Evolutionary conservation across 2,329 filamentous ascomycete species (phyloP), one percentile per base, ranked within the genome.

Genomic region (Cercospora nicotianae): DNA sequence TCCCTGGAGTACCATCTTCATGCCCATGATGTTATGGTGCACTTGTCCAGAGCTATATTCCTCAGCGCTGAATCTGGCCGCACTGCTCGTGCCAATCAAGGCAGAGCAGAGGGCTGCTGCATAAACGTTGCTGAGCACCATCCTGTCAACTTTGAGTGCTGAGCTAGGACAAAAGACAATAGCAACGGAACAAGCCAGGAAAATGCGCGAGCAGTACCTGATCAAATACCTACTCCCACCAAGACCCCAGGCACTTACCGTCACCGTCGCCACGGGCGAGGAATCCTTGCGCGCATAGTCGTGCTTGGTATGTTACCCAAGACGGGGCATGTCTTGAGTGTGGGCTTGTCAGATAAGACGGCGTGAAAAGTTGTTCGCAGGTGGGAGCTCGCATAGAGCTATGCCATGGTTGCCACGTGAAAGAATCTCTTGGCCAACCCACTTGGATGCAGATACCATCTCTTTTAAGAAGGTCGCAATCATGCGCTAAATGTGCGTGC

Each of bases 21-120:
- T 68, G 45, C 67, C 68, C 72, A 73, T 73, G 31, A 69, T 68
- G n/a, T 65, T 58, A 23, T 66, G 69, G 58, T 73, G 72, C 13
- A 71, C 72, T 39, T 63, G 66, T 16, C 70, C 69, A 60, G 71
- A 72, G 12, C 58, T 69, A 64, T 73, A 73, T 23, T 73, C 67
- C 51, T 69, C 67, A 31, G 65, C 57, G 57, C 66, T 70, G 45
- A 67, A 67, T 3, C 60, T 63, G 36, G 68, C 68, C 12, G 66
- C 68, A 53, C 39, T 68, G 63, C 65, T 60, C 28, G 55, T 53
- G 9, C 65, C 45, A 16, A 53, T 36, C 30, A 71, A 62, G 28
- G 66, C 62, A 31, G 68, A 67, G 68, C 69, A 69, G n/a, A 67
- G 20, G 20, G 64, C 63, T 28, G 59, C 51, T 45, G 67, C 31